Evolutionary conservation across 352 stramenopile genomes (phyloP), one percentile per base, ranked within the genome.

Genomic region (Pythium folliculosum): DNA sequence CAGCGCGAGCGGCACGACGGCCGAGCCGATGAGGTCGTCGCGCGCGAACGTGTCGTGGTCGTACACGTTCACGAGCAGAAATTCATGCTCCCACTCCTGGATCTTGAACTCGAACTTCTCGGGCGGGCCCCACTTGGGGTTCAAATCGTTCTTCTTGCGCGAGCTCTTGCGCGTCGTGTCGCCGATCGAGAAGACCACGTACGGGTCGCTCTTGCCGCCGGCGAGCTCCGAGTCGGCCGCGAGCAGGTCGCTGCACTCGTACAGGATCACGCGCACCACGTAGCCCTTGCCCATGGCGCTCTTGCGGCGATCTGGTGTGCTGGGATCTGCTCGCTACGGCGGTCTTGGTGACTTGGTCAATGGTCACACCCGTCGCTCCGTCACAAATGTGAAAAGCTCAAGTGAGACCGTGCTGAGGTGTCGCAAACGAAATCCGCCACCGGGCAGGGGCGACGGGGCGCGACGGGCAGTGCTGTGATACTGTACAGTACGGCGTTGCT

Each of bases 31-130:
- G 52, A 94, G 73, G 64, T 94, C 83, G 66, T 92, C 85, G 40
- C 74, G 71, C n/a, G 65, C 78, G 35, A 89, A 77, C 19, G 76
- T 73, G 59, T 91, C 83, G 76, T 93, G 83, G 73, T 93, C 81
- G 67, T 78, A 91, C 32, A 93, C 85, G 21, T 89, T 72, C 38
- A 85, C 78, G 19, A 88, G 56, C 30, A 94, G 67, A 50, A 89
- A 90, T 63, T 88, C 58, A 67, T 76, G 77, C 69, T 90, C 75
- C 75, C 77, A 89, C 56, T 88, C 74, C 21, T 75, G 64, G 40
- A 94, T 38, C 55, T 79, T 65, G 65, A 92, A 90, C 69, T 91
- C 71, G 61, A 94, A 94, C 62, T 84, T 88, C 63, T 92, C 85
- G 13, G 84, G 78, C 32, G 84, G 81, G 9, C 73, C 77, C 85